Percentiles rank a stretch among this genome's conserved stretches.
Conservation (phyloP, 2,329 filamentous ascomycete genomes). For the Trichoderma gracile region DNA sequence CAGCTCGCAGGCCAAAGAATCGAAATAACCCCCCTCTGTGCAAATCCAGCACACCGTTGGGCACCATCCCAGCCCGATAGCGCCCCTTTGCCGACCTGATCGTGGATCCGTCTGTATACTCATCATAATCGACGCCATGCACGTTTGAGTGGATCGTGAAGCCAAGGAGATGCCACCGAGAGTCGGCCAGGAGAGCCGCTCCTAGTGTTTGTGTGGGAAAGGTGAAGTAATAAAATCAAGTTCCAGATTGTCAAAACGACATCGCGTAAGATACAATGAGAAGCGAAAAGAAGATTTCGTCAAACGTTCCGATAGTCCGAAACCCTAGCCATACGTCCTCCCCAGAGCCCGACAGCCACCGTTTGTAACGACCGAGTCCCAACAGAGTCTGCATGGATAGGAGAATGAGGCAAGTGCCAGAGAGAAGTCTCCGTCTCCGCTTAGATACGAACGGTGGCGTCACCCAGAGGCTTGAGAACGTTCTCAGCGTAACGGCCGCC, state of each 20-base stretch:
- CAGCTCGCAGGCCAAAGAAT: slow-evolving; percentile 14
- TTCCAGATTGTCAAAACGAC: slow-evolving; percentile 26
- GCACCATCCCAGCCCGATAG: slow-evolving; percentile 18
- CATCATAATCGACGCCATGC: slow-evolving; percentile 28
- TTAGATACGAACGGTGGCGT: slow-evolving; percentile 35
- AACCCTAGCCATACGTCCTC: slow-evolving; percentile 24
- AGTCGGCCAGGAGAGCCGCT: slow-evolving; percentile 13
- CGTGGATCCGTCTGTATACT: slow-evolving; percentile 27
- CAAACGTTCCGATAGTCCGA: slow-evolving; percentile 24
- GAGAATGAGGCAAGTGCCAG: slow-evolving; percentile 24
- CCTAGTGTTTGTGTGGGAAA: slow-evolving; percentile 13
- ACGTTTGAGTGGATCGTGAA: slow-evolving; percentile 23
- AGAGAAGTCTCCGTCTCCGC: neutral
- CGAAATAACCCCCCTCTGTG: slow-evolving; percentile 19
- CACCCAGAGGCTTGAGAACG: slow-evolving; percentile 45
- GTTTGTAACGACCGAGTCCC: slow-evolving; percentile 22
- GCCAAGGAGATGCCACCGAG: slow-evolving; percentile 15
- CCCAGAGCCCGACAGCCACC: slow-evolving; percentile 21
- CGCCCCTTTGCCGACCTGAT: slow-evolving; percentile 21
- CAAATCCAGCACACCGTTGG: slow-evolving; percentile 27
- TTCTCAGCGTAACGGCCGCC: slow-evolving; percentile 53
- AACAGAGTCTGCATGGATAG: slow-evolving; percentile 20
- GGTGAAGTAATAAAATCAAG: slow-evolving; percentile 23
- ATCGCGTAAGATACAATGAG: slow-evolving; percentile 31
- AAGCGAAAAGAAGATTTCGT: slow-evolving; percentile 28